Evolutionary conservation across 2,329 filamentous ascomycete genomes (phyloP).

Genomic region (Parascedosporium putredinis): DNA sequence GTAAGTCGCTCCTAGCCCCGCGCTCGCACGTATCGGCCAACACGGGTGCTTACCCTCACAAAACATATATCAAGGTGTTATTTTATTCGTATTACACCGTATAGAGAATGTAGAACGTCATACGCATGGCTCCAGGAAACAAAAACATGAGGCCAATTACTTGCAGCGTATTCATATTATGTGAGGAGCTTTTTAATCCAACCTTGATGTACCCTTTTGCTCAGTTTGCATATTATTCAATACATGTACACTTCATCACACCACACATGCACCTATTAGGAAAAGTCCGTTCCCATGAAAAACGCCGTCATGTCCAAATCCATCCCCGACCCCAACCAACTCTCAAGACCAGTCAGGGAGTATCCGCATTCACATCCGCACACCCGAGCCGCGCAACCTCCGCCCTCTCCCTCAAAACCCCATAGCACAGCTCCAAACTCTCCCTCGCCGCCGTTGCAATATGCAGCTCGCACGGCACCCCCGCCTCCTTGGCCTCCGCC

Average conservation of each 20-base stretch:
- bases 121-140: too few species aligned
- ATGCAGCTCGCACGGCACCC: constrained; percentile 14
- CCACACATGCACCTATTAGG: not conserved
- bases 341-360: not conserved
- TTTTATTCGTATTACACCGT: too few species aligned
- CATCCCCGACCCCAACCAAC: not conserved
- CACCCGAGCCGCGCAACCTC: not conserved
- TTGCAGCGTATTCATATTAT: too few species aligned
- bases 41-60: too few species aligned
- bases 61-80: too few species aligned
- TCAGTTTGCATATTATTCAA: too few species aligned
- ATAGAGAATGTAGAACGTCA: too few species aligned
- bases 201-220: too few species aligned
- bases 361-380: not conserved
- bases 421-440: constrained; percentile 21
- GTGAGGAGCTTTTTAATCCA: too few species aligned
- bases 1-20: too few species aligned
- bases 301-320: not conserved
- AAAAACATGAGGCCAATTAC: too few species aligned
- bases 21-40: too few species aligned
- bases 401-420: constrained; percentile 14
- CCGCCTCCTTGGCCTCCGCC: constrained; percentile 23
- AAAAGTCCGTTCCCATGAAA: not conserved
- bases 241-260: not conserved
- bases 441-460: constrained; percentile 23